Percentiles rank a stretch among this genome's conserved stretches.
Conservation (phyloP, 345 rosid species). For the Capsella bursapastoris region DNA sequence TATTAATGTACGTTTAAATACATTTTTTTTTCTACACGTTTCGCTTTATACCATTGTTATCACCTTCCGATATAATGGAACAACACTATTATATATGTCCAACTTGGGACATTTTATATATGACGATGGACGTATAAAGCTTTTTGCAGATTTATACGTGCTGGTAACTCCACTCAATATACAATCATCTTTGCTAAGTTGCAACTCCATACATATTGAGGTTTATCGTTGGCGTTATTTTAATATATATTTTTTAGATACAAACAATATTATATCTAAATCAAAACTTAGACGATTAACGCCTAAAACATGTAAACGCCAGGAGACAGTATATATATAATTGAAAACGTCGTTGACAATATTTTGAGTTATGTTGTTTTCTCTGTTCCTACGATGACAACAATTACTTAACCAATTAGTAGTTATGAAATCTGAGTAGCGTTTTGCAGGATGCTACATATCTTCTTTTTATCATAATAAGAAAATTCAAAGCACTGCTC, state of each 20-base stretch:
- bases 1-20: background rate
- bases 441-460: background rate
- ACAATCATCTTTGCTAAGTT: background rate
- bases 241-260: no score
- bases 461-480: background rate
- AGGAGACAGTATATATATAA: no score
- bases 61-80: background rate
- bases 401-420: background rate
- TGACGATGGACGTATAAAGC: background rate
- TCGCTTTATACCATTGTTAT: background rate
- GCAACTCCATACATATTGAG: background rate
- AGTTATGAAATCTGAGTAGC: background rate
- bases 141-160: conserved; percentile 17
- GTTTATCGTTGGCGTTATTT: background rate
- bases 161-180: background rate
- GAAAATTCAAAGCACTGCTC: background rate
- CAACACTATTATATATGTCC: conserved; percentile 6
- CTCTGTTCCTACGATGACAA: background rate
- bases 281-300: no score
- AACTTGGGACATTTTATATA: conserved; percentile 11
- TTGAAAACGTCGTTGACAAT: no score
- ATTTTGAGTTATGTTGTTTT: no score
- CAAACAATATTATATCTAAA: no score
- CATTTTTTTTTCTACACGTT: background rate
- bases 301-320: no score